A percentile compares a stretch with the other conserved stretches of the same genome.
Evolutionary conservation across 139 green algal genomes (phyloP).

Genomic region (Micractinium sp.): DNA sequence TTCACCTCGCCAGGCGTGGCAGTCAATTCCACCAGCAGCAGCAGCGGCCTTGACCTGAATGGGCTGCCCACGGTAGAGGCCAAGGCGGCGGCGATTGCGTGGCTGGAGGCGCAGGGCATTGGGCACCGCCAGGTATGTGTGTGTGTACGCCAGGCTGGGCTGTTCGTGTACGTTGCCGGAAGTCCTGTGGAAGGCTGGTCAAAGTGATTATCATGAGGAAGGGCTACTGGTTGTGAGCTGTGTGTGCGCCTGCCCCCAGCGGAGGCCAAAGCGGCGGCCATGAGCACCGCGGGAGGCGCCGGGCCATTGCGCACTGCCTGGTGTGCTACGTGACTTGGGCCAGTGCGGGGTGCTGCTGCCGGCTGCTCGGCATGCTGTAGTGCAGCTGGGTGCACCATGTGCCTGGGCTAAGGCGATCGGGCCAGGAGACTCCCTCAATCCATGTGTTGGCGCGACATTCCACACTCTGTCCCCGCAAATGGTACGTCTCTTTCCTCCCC

Average conservation of each 20-base stretch:
- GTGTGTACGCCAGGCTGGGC: not conserved
- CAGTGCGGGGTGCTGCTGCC: too few relatives aligned
- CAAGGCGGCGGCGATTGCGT: slow-evolving; percentile 49
- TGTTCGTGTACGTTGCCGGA: not conserved
- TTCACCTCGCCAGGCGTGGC: slow-evolving; percentile 57
- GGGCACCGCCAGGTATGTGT: slow-evolving; percentile 32
- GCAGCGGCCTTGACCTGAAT: slow-evolving; percentile 73
- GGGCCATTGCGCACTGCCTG: too few relatives aligned
- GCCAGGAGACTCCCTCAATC: too few relatives aligned
- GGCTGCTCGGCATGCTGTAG: too few relatives aligned
- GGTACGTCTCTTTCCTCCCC: too few relatives aligned
- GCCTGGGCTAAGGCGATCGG: too few relatives aligned
- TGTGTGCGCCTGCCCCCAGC: not conserved
- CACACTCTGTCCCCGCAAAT: too few relatives aligned
- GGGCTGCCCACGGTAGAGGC: slow-evolving; percentile 68
- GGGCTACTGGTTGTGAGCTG: not conserved
- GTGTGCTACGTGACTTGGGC: too few relatives aligned
- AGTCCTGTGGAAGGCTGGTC: not conserved
- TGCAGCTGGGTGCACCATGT: too few relatives aligned
- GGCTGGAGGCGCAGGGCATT: slow-evolving; percentile 58
- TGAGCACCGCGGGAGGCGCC: too few relatives aligned
- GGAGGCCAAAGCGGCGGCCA: too few relatives aligned
- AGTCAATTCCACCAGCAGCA: slow-evolving; percentile 61
- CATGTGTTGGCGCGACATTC: too few relatives aligned
- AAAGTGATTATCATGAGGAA: not conserved